A percentile compares a stretch with the other conserved stretches of the same genome.
Evolutionary conservation across 768 basidiomycete species (phyloP).

Genomic region (Stropharia rugosoannulata): DNA sequence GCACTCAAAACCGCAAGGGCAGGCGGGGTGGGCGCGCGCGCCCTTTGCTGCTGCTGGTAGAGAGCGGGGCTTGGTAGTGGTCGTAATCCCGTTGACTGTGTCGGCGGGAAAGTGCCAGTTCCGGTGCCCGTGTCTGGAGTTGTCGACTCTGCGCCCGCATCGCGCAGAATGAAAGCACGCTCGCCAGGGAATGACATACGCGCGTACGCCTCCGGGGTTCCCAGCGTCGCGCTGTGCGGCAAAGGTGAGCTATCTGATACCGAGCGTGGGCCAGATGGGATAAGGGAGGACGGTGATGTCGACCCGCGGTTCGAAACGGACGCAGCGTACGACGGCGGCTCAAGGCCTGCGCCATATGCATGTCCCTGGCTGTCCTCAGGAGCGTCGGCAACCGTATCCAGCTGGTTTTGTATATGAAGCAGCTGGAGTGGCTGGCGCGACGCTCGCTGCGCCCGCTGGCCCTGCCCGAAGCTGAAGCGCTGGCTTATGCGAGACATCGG

Average conservation of each 20-base stretch:
- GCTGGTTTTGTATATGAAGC: background rate
- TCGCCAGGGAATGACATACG: background rate
- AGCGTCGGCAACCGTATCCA: too few species aligned
- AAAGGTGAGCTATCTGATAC: background rate
- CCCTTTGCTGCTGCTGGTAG: background rate
- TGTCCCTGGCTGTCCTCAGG: background rate
- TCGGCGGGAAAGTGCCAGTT: background rate
- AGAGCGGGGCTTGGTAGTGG: background rate
- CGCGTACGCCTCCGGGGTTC: background rate
- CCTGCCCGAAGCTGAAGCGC: background rate
- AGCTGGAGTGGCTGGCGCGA: background rate
- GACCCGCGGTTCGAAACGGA: conserved; percentile 24
- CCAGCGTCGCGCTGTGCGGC: background rate
- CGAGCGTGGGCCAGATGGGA: conserved; percentile 9
- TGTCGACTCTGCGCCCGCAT: conserved; percentile 2
- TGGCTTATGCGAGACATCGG: conserved; percentile 12
- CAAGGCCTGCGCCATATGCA: conserved; percentile 17
- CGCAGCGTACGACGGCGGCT: conserved; percentile 30
- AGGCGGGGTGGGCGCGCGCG: background rate
- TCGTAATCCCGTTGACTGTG: background rate
- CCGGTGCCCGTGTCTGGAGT: background rate
- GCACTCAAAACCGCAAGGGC: background rate
- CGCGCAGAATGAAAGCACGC: conserved; percentile 18
- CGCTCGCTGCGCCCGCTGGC: background rate
- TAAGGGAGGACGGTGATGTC: conserved; percentile 19